phyloP scores from a whole-genome alignment of 768 basidiomycete genomes.

The Vararia minispora region DNA sequence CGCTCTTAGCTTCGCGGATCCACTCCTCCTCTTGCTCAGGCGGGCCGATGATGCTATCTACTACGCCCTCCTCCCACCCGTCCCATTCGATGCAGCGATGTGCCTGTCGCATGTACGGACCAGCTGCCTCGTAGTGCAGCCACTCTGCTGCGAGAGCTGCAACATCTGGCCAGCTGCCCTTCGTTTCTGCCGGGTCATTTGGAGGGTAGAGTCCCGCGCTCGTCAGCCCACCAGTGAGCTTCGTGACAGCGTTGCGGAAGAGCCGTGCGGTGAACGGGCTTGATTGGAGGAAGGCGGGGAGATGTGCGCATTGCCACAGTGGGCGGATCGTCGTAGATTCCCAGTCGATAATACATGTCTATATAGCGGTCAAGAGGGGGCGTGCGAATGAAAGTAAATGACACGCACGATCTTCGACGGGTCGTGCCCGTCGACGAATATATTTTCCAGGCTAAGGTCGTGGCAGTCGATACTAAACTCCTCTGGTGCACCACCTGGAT shows the following conservation, averaged over 20 bases:
- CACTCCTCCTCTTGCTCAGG: slow-evolving; percentile 65
- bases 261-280: slow-evolving; percentile 63
- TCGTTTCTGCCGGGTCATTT: slow-evolving; percentile 14
- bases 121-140: slow-evolving; percentile 60
- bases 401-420: slow-evolving; percentile 56
- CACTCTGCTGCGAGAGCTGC: slow-evolving; percentile 50
- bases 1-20: slow-evolving; percentile 33
- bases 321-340: slow-evolving; percentile 84
- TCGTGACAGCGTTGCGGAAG: slow-evolving; percentile 53
- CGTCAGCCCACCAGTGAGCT: slow-evolving; percentile 28
- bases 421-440: slow-evolving; percentile 68
- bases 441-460: slow-evolving; percentile 75
- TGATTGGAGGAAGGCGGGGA: slow-evolving; percentile 71
- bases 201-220: slow-evolving; percentile 10
- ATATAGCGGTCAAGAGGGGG: slow-evolving; percentile 7
- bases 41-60: slow-evolving; percentile 62
- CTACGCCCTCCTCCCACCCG: slow-evolving; percentile 82
- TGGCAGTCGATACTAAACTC: slow-evolving; percentile 78
- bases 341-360: slow-evolving; percentile 89
- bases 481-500: slow-evolving; percentile 28
- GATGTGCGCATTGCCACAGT: slow-evolving; percentile 75
- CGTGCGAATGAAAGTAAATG: neutral
- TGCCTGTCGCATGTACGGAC: slow-evolving; percentile 58
- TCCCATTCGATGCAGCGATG: slow-evolving; percentile 84
- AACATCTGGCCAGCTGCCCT: slow-evolving; percentile 20